phyloP scores from a whole-genome alignment of 768 basidiomycete species.

The Chalciporus sphaerocephalus region DNA sequence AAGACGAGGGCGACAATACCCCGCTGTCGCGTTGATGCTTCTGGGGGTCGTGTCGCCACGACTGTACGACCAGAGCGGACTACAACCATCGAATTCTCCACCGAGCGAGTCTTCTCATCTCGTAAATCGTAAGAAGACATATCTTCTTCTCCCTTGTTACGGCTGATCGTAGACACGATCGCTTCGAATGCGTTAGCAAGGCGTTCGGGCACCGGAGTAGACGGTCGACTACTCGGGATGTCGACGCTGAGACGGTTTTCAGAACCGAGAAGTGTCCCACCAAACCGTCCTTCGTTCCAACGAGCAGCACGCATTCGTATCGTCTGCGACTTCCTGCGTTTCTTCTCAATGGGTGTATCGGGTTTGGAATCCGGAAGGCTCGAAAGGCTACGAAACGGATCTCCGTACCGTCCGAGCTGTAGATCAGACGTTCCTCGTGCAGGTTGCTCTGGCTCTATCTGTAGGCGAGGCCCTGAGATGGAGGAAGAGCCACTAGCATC shows the following conservation, averaged over 20 bases:
- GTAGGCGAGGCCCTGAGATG: not conserved
- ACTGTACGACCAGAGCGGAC: constrained; percentile 4
- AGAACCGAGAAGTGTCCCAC: constrained; percentile 29
- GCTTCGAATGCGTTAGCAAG: constrained; percentile 43
- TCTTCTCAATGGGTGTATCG: constrained; percentile 22
- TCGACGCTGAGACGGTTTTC: constrained; percentile 15
- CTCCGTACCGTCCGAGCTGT: constrained; percentile 13
- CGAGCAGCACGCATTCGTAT: constrained; percentile 54
- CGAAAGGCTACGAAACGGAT: not conserved
- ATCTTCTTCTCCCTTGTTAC: constrained; percentile 13
- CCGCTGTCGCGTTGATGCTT: constrained; percentile 25
- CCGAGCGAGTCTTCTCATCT: constrained; percentile 6
- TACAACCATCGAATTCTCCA: not conserved
- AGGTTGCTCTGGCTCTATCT: constrained; percentile 1
- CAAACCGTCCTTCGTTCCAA: constrained; percentile 57
- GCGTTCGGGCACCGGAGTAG: constrained; percentile 37
- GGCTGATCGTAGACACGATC: constrained; percentile 41
- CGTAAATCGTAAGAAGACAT: constrained; percentile 8
- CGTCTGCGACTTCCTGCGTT: constrained; percentile 42
- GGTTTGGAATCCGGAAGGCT: constrained; percentile 29
- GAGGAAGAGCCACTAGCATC: constrained; percentile 1
- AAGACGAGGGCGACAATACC: constrained; percentile 46
- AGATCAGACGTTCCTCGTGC: constrained; percentile 5
- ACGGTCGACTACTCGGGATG: constrained; percentile 22
- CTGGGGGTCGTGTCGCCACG: constrained; percentile 8